Evolutionary conservation across 805 yeast genomes (phyloP).

Genomic region (Wickerhamomyces hampshirensis): DNA sequence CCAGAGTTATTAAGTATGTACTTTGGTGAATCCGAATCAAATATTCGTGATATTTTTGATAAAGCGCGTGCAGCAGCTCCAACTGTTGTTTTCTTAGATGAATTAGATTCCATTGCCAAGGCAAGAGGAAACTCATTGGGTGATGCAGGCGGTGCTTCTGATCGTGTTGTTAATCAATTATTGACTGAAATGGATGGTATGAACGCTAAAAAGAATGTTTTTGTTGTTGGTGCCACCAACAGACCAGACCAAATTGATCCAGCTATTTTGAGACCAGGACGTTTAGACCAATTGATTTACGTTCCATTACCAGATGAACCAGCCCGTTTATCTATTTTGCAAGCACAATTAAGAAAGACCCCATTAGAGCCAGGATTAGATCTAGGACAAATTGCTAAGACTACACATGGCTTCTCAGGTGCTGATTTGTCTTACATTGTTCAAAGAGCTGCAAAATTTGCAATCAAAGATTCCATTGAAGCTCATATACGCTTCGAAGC

Average conservation of each 20-base stretch:
- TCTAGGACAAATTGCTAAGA: slow-evolving; percentile 80
- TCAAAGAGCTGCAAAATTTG: slow-evolving; percentile 98
- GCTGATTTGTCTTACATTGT: slow-evolving; percentile 97
- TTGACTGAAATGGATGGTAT: slow-evolving; percentile 99
- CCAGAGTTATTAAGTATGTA: slow-evolving; percentile 97
- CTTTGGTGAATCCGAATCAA: slow-evolving; percentile 98
- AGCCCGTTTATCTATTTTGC: slow-evolving; percentile 88
- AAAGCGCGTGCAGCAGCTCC: slow-evolving; percentile 99
- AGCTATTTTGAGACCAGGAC: slow-evolving; percentile 97
- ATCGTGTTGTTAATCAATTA: slow-evolving; percentile 92
- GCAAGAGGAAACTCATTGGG: slow-evolving; percentile 90
- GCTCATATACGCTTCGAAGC: slow-evolving; percentile 53
- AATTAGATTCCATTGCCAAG: slow-evolving; percentile 95
- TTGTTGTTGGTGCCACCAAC: slow-evolving; percentile 98
- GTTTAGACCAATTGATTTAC: slow-evolving; percentile 96
- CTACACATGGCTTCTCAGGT: slow-evolving; percentile 98
- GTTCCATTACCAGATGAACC: slow-evolving; percentile 97
- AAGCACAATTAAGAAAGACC: slow-evolving; percentile 96
- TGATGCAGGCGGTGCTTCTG: slow-evolving; percentile 96
- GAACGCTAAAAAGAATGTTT: slow-evolving; percentile 98
- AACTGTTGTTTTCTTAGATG: slow-evolving; percentile 97
- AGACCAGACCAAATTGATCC: slow-evolving; percentile 99
- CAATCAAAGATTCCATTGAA: slow-evolving; percentile 95
- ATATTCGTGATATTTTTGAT: slow-evolving; percentile 95
- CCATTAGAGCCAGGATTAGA: slow-evolving; percentile 98